These are phyloP conservation scores for Luzula sylvatica DNA, from an alignment of 176 grass and related monocot genomes.

Conservation along the genomic window DNA sequence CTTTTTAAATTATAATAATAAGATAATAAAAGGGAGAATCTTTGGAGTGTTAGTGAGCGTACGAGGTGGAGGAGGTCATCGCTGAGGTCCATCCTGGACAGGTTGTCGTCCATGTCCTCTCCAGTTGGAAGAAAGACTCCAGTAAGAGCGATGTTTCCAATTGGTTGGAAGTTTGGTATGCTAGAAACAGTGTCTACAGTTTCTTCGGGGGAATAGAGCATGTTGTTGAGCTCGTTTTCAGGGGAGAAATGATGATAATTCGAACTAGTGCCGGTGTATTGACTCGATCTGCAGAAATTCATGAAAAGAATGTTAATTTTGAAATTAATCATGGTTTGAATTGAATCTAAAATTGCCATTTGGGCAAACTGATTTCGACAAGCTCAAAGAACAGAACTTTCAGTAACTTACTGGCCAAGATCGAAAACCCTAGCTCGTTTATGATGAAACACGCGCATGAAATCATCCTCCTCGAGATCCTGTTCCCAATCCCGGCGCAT, in stretches of 20 bases:
- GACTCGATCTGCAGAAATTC: slow-evolving; percentile 19
- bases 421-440: slow-evolving; percentile 68
- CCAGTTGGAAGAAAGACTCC: slow-evolving; percentile 28
- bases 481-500: slow-evolving; percentile 16
- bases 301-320: background rate
- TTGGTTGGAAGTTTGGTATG: slow-evolving; percentile 7
- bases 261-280: slow-evolving; percentile 25
- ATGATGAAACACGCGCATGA: slow-evolving; percentile 49
- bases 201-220: slow-evolving; percentile 37
- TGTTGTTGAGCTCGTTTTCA: slow-evolving; percentile 38
- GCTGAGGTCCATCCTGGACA: slow-evolving; percentile 82
- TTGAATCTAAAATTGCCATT: too few relatives aligned
- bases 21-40: too few relatives aligned
- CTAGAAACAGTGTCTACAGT: background rate
- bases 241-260: slow-evolving; percentile 7
- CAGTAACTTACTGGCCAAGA: slow-evolving; percentile 54
- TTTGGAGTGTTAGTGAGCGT: background rate
- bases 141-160: slow-evolving; percentile 16
- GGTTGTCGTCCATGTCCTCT: slow-evolving; percentile 40
- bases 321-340: background rate
- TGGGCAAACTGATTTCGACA: too few relatives aligned
- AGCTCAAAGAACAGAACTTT: background rate
- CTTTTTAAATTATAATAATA: background rate
- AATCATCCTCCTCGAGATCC: slow-evolving; percentile 9
- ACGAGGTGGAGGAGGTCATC: slow-evolving; percentile 95